Evolutionary conservation across 768 basidiomycete genomes (phyloP).

Genomic region (Leucocoprinus sp.): DNA sequence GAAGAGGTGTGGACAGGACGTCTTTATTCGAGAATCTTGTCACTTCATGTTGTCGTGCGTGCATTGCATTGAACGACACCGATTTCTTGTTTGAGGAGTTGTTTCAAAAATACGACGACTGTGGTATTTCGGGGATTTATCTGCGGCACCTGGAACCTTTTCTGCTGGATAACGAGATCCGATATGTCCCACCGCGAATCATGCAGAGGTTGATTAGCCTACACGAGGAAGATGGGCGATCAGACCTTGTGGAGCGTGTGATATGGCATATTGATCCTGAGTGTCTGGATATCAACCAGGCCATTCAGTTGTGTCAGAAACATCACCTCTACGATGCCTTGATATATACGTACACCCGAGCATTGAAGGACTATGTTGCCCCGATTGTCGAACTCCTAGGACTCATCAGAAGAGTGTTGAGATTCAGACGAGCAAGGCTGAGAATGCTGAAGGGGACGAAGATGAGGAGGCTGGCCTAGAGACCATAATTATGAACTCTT

Average conservation of each 20-base stretch:
- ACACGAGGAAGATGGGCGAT: conserved; percentile 63
- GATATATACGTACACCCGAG: conserved; percentile 87
- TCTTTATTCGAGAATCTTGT: conserved; percentile 86
- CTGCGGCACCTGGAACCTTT: conserved; percentile 75
- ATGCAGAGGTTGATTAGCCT: conserved; percentile 76
- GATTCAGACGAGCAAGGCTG: conserved; percentile 34
- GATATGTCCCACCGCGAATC: conserved; percentile 75
- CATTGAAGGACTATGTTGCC: conserved; percentile 80
- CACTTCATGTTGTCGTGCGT: conserved; percentile 65
- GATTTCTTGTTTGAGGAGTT: conserved; percentile 92
- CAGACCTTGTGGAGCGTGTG: conserved; percentile 75
- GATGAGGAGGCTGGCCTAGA: conserved; percentile 38
- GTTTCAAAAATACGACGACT: conserved; percentile 81
- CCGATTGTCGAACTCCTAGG: conserved; percentile 81
- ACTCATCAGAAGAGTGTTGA: conserved; percentile 64
- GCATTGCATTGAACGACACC: conserved; percentile 69
- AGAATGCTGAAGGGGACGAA: conserved; percentile 20
- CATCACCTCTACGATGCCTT: conserved; percentile 88
- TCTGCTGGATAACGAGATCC: conserved; percentile 67
- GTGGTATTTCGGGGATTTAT: conserved; percentile 80
- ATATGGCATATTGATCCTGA: conserved; percentile 96
- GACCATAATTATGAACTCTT: conserved; percentile 60
- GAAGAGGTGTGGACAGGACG: conserved; percentile 88
- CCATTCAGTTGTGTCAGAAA: conserved; percentile 75
- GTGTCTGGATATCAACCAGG: conserved; percentile 90